Evolutionary conservation across 73 alveolate genomes (phyloP).

Genomic region (Blepharisma japonicum): DNA sequence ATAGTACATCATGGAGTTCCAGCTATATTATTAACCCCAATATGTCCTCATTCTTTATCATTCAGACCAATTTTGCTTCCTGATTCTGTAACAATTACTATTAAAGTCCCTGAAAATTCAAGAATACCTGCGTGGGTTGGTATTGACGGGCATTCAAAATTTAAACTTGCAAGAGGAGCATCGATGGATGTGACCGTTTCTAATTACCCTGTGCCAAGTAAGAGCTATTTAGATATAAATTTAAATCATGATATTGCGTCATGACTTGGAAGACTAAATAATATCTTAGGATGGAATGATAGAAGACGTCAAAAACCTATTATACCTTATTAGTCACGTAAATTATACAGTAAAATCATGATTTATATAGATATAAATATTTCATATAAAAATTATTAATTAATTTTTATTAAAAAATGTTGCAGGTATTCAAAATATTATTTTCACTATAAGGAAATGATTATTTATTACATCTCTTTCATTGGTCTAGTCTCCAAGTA

Average conservation of each 20-base stretch:
- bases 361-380: too few species aligned
- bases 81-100: conserved; percentile 57
- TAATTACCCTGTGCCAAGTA: conserved; percentile 44
- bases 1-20: conserved; percentile 86
- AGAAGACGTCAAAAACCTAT: conserved; percentile 13
- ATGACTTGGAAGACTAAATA: conserved; percentile 1
- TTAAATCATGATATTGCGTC: background rate
- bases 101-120: conserved; percentile 57
- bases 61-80: conserved; percentile 98
- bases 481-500: too few species aligned
- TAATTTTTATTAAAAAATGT: too few species aligned
- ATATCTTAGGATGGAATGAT: conserved; percentile 13
- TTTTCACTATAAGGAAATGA: too few species aligned
- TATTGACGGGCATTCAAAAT: conserved; percentile 62
- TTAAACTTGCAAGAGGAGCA: conserved; percentile 50
- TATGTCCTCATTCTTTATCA: conserved; percentile 96
- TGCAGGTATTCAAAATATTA: too few species aligned
- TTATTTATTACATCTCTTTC: too few species aligned
- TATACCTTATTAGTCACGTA: background rate
- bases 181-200: conserved; percentile 38
- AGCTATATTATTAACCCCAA: conserved; percentile 84
- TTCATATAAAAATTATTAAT: too few species aligned
- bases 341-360: too few species aligned
- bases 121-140: conserved; percentile 58
- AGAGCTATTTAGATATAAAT: background rate